A percentile compares a stretch with the other conserved stretches of the same genome.
Conservation (phyloP, 2,329 filamentous ascomycete species). For the Endoconidiophora laricicola region DNA sequence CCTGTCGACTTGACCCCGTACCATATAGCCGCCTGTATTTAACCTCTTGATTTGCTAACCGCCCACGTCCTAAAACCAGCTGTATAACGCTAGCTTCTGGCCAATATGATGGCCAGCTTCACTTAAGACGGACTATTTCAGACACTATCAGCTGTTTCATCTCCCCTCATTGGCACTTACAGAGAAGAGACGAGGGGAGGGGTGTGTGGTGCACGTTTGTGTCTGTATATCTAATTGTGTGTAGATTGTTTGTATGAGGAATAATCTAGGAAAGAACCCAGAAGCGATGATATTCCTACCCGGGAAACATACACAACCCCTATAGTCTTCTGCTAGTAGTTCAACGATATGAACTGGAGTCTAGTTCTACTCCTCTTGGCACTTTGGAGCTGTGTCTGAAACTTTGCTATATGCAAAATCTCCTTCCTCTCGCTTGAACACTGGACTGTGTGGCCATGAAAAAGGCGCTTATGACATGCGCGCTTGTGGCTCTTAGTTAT, state of each 20-base stretch:
- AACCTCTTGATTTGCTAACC: background rate
- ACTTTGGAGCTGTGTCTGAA: background rate
- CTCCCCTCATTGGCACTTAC: background rate
- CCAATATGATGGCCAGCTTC: slow-evolving; percentile 7
- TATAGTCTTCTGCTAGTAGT: no score
- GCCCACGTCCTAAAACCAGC: slow-evolving; percentile 3
- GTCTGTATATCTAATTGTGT: no score
- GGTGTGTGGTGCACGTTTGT: no score
- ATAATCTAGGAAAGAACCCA: no score
- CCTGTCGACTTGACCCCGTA: slow-evolving; percentile 1
- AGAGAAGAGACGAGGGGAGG: no score
- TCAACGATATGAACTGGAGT: no score
- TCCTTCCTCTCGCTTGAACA: background rate
- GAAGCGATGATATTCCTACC: no score
- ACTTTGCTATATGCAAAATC: slow-evolving; percentile 1
- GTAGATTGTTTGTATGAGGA: no score
- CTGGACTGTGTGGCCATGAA: background rate
- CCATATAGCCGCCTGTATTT: slow-evolving; percentile 4
- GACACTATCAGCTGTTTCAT: slow-evolving; percentile 5
- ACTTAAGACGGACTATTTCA: background rate
- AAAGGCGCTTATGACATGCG: no score
- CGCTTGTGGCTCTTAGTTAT: background rate
- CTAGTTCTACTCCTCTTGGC: background rate
- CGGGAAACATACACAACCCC: no score
- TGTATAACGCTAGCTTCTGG: background rate